A percentile compares a stretch with the other conserved stretches of the same genome.
These are phyloP conservation scores for Xylaria acuta DNA, from an alignment of 495 filamentous ascomycete species.

Conservation along the genomic window DNA sequence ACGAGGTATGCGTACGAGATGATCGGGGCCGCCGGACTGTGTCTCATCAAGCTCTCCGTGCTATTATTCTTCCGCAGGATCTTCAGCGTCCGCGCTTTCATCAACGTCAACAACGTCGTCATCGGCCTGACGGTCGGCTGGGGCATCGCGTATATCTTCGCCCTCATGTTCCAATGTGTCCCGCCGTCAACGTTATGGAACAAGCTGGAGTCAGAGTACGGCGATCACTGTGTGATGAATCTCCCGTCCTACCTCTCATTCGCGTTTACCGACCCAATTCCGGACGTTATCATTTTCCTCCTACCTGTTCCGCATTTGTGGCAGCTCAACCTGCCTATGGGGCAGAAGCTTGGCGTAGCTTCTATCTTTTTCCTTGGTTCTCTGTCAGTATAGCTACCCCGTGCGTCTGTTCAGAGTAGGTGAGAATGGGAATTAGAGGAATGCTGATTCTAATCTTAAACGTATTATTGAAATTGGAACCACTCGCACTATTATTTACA, in stretches of 20 bases:
- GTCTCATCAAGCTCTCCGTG: conserved; percentile 29
- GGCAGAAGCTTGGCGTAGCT: conserved; percentile 27
- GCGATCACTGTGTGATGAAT: not conserved
- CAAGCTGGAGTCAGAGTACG: conserved; percentile 27
- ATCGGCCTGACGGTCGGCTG: conserved; percentile 46
- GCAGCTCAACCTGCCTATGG: conserved; percentile 12
- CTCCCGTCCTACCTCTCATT: conserved; percentile 25
- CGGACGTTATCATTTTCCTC: conserved; percentile 28
- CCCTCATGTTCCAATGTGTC: conserved; percentile 50
- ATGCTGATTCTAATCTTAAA: not conserved
- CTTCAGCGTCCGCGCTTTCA: conserved; percentile 45
- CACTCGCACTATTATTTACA: conserved; percentile 23
- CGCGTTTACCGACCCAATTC: conserved; percentile 22
- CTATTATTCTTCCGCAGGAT: conserved; percentile 49
- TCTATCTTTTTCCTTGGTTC: conserved; percentile 29
- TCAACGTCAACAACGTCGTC: conserved; percentile 38
- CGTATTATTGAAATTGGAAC: conserved; percentile 23
- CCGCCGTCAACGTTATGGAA: conserved; percentile 32
- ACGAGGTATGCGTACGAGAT: conserved; percentile 27
- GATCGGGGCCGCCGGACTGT: conserved; percentile 22
- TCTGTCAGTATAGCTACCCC: conserved; percentile 14
- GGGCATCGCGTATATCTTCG: conserved; percentile 45
- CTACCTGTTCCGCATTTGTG: conserved; percentile 27
- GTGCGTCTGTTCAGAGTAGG: not conserved
- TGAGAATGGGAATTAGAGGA: no score